Evolutionary conservation across 805 yeast species (phyloP).

Genomic region (Lachancea fermentati): DNA sequence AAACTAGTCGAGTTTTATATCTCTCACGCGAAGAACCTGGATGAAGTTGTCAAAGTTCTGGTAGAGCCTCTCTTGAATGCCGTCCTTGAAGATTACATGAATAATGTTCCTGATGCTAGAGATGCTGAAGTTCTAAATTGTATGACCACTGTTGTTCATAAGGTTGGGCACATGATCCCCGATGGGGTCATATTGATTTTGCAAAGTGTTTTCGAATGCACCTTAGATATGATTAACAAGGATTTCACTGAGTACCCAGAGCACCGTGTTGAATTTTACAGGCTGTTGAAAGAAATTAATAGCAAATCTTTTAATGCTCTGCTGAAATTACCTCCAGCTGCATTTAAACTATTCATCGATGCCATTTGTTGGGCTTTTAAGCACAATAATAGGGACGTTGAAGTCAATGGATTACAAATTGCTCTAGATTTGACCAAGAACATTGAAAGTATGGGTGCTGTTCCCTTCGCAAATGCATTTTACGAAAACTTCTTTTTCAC

Average conservation of each 20-base stretch:
- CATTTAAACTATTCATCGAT: conserved; percentile 84
- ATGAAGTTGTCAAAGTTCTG: conserved; percentile 76
- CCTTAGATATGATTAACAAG: conserved; percentile 90
- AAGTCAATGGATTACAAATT: conserved; percentile 80
- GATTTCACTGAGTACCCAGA: conserved; percentile 97
- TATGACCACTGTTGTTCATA: conserved; percentile 81
- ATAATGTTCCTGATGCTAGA: conserved; percentile 91
- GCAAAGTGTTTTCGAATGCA: conserved; percentile 89
- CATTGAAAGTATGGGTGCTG: conserved; percentile 68
- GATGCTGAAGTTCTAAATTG: conserved; percentile 97
- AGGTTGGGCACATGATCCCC: conserved; percentile 83
- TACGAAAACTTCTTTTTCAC: conserved; percentile 85
- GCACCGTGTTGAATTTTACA: conserved; percentile 94
- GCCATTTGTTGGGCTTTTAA: conserved; percentile 98
- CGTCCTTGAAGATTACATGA: conserved; percentile 81
- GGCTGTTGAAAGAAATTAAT: conserved; percentile 81
- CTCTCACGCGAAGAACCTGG: conserved; percentile 77
- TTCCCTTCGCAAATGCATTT: conserved; percentile 74
- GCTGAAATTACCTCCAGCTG: conserved; percentile 82
- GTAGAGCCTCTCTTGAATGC: conserved; percentile 79
- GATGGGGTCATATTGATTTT: conserved; percentile 83
- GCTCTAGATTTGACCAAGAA: conserved; percentile 80
- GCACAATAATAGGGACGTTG: conserved; percentile 96
- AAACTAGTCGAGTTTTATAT: conserved; percentile 85
- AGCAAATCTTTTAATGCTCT: conserved; percentile 80